Conservation (phyloP, 805 yeast genomes). For the Cyberlindnera mycetangii region DNA sequence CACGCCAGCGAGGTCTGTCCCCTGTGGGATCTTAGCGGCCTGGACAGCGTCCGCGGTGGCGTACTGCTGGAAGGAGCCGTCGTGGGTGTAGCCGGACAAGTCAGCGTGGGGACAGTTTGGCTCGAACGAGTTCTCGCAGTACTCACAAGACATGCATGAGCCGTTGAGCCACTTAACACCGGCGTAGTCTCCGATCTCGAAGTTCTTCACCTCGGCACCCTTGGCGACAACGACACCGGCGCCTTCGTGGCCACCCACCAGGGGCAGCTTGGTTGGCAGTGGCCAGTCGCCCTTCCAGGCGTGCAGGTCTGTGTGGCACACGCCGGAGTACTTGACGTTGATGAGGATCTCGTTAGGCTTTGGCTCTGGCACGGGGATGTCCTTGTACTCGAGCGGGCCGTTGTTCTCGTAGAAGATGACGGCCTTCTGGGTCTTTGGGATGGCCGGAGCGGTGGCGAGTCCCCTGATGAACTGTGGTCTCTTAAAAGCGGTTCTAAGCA, state of each 20-base stretch:
- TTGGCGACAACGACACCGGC: constrained; percentile 61
- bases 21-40: constrained; percentile 74
- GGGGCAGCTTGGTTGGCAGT: constrained; percentile 49
- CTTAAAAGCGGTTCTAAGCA: constrained; percentile 14
- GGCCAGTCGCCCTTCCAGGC: constrained; percentile 75
- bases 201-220: constrained; percentile 54
- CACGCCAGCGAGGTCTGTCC: constrained; percentile 67
- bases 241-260: constrained; percentile 70
- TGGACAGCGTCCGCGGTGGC: constrained; percentile 85
- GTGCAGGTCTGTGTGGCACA: constrained; percentile 64
- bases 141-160: constrained; percentile 59
- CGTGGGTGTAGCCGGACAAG: constrained; percentile 82
- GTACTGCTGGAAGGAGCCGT: constrained; percentile 89
- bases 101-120: constrained; percentile 65
- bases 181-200: constrained; percentile 57
- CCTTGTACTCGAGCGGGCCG: constrained; percentile 47
- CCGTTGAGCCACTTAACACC: constrained; percentile 66
- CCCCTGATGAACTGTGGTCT: constrained; percentile 17
- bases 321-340: constrained; percentile 62
- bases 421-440: constrained; percentile 52
- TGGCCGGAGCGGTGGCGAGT: constrained; percentile 23
- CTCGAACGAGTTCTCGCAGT: constrained; percentile 50
- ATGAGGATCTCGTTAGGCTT: constrained; percentile 54
- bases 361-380: constrained; percentile 56
- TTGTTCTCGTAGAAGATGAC: constrained; percentile 48